Conservation (phyloP, 768 basidiomycete species). For the Hygrocybe coccinea region DNA sequence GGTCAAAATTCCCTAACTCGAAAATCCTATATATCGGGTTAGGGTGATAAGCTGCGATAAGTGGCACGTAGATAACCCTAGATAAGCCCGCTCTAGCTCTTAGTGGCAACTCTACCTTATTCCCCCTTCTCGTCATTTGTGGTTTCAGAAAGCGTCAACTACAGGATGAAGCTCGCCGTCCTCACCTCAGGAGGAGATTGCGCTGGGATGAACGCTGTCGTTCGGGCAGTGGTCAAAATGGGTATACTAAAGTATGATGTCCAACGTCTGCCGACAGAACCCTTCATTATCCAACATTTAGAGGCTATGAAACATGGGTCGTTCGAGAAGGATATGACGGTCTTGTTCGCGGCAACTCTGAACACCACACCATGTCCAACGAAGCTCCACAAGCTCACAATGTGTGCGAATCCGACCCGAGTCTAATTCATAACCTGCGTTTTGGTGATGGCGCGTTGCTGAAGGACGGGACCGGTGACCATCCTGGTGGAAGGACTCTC, state of each 20-base stretch:
- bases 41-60: too few species aligned
- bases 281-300: conserved; percentile 27
- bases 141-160: too few species aligned
- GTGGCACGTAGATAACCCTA: too few species aligned
- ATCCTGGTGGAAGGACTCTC: conserved; percentile 60
- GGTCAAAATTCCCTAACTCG: too few species aligned
- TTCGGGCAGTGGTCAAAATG: conserved; percentile 88
- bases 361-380: conserved; percentile 17
- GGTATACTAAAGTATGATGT: conserved; percentile 76
- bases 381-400: conserved; percentile 16
- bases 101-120: too few species aligned
- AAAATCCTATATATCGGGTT: too few species aligned
- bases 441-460: conserved; percentile 78
- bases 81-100: too few species aligned
- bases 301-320: conserved; percentile 94
- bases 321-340: conserved; percentile 99
- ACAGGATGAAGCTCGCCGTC: conserved; percentile 80
- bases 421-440: conserved; percentile 66
- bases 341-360: conserved; percentile 84
- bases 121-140: too few species aligned
- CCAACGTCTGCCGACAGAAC: neutral
- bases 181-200: conserved; percentile 96
- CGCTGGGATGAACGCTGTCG: conserved; percentile 95
- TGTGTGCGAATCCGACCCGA: conserved; percentile 28
- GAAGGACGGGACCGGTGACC: conserved; percentile 79